Percentiles rank a stretch among this genome's conserved stretches.
phyloP scores from a whole-genome alignment of 75 land plant genomes.

The Larix kaempferi region DNA sequence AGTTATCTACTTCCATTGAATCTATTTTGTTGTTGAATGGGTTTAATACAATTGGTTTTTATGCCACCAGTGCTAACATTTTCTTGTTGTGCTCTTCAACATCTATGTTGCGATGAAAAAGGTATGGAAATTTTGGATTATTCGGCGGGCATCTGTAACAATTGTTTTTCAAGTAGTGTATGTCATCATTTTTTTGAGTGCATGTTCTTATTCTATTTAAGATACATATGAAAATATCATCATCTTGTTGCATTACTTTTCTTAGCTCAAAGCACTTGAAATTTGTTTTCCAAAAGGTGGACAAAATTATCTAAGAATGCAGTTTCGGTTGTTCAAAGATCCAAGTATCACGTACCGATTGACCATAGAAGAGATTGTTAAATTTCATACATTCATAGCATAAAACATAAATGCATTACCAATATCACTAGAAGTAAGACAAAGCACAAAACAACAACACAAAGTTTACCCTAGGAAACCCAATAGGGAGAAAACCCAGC shows the following conservation, averaged over 20 bases:
- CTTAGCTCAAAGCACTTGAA: background rate
- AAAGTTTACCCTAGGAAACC: too few species aligned
- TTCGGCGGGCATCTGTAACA: background rate
- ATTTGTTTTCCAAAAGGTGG: background rate
- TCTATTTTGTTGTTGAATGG: too few species aligned
- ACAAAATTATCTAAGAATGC: background rate
- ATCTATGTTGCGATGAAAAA: background rate
- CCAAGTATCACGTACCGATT: background rate
- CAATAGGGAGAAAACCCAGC: too few species aligned
- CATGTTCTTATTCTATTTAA: background rate
- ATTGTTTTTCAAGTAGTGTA: background rate
- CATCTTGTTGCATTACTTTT: background rate
- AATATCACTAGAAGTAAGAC: too few species aligned
- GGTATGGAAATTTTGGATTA: background rate
- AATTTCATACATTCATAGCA: too few species aligned
- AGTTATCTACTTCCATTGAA: too few species aligned
- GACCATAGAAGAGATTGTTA: background rate
- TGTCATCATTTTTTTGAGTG: background rate
- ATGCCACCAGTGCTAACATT: too few species aligned
- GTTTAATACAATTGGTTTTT: too few species aligned
- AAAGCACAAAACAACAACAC: too few species aligned
- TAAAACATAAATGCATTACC: background rate
- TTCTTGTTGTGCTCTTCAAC: too few species aligned
- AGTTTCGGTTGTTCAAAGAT: background rate
- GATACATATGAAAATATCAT: background rate